phyloP scores from a whole-genome alignment of 768 basidiomycete species.

The Leccinellum luteum region DNA sequence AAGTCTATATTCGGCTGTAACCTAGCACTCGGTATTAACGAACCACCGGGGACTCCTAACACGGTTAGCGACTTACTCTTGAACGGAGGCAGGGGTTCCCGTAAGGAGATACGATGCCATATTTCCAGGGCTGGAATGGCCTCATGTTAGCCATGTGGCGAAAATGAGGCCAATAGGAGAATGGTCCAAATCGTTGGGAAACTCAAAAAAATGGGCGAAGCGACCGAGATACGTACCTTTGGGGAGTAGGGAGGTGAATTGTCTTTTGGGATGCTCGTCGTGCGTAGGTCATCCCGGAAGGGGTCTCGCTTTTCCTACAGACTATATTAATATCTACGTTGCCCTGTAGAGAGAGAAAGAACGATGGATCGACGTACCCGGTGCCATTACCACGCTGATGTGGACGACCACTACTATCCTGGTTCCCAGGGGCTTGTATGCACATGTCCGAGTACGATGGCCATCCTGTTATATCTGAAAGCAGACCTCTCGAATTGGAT shows the following conservation, averaged over 20 bases:
- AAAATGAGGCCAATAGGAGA: neutral
- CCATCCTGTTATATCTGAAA: slow-evolving; percentile 15
- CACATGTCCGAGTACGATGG: slow-evolving; percentile 14
- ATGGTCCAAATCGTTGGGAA: neutral
- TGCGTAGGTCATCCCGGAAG: slow-evolving; percentile 2
- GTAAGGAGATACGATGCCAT: slow-evolving; percentile 29
- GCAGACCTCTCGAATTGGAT: slow-evolving; percentile 3
- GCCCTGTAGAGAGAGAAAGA: neutral
- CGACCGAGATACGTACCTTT: slow-evolving; percentile 20
- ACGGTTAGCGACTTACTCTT: slow-evolving; percentile 17
- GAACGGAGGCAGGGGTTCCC: slow-evolving; percentile 12
- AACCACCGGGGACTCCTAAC: neutral
- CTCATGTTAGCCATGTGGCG: slow-evolving; percentile 10
- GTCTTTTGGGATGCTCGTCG: slow-evolving; percentile 13
- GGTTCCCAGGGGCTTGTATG: slow-evolving; percentile 14
- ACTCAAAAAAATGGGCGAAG: neutral
- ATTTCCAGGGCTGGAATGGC: slow-evolving; percentile 33
- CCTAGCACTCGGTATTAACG: slow-evolving; percentile 1
- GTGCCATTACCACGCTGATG: slow-evolving; percentile 6
- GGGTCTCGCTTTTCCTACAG: slow-evolving; percentile 4
- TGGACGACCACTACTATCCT: slow-evolving; percentile 1
- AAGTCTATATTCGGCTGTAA: slow-evolving; percentile 7
- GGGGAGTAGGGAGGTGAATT: slow-evolving; percentile 31
- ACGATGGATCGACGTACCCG: slow-evolving; percentile 15
- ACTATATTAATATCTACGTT: slow-evolving; percentile 1